A percentile compares a stretch with the other conserved stretches of the same genome.
phyloP scores from a whole-genome alignment of 495 filamentous ascomycete species.

The Acidiella bohemica region DNA sequence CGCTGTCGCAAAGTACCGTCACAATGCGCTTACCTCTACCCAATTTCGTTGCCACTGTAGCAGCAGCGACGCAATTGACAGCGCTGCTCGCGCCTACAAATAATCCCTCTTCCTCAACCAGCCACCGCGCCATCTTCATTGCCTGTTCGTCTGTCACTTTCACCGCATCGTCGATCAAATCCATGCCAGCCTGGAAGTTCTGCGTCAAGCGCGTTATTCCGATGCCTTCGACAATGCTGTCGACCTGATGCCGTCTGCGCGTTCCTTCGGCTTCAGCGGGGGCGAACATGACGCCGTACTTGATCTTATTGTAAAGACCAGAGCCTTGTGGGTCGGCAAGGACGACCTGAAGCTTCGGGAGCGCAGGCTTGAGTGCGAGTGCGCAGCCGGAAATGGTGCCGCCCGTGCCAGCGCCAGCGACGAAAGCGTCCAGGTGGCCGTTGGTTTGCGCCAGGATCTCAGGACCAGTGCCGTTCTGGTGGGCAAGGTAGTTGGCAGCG shows the following conservation, averaged over 20 bases:
- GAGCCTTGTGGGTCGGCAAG: constrained; percentile 91
- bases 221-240: constrained; percentile 92
- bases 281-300: constrained; percentile 93
- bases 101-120: constrained; percentile 91
- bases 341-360: constrained; percentile 54
- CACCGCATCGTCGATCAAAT: constrained; percentile 78
- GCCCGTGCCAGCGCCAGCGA: constrained; percentile 90
- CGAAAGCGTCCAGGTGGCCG: constrained; percentile 71
- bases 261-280: constrained; percentile 79
- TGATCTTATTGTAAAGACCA: constrained; percentile 80
- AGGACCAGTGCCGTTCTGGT: constrained; percentile 70
- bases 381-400: constrained; percentile 86
- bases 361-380: constrained; percentile 58
- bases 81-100: constrained; percentile 90
- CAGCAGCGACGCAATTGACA: constrained; percentile 91
- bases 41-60: constrained; percentile 59
- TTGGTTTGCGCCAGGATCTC: constrained; percentile 74
- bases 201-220: constrained; percentile 84
- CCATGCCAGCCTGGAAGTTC: constrained; percentile 78
- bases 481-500: constrained; percentile 70
- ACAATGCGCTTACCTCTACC: constrained; percentile 72
- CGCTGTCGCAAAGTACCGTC: constrained; percentile 84
- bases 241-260: constrained; percentile 73
- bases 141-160: constrained; percentile 87
- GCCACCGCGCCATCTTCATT: constrained; percentile 79